Evolutionary conservation across 2,329 filamentous ascomycete genomes (phyloP).

Genomic region (Exophiala bonariae): DNA sequence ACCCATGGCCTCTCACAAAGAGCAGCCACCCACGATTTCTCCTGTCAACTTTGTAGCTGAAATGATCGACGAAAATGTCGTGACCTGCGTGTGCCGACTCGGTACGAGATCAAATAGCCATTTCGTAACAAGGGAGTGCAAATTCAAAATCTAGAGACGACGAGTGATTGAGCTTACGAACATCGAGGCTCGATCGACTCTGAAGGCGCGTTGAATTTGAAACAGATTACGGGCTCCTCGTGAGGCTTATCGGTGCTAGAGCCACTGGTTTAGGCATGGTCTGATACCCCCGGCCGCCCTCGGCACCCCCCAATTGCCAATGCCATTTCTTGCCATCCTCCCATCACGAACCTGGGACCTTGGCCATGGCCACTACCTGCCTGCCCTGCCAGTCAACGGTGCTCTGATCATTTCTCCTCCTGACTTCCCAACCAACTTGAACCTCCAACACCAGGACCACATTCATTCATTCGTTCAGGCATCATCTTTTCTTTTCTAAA

Average conservation of each 20-base stretch:
- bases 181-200: slow-evolving; percentile 8
- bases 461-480: slow-evolving; percentile 23
- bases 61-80: too few species aligned
- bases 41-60: too few species aligned
- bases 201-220: slow-evolving; percentile 9
- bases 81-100: too few species aligned
- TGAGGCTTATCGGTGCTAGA: background rate
- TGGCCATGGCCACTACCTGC: too few species aligned
- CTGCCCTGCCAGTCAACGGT: too few species aligned
- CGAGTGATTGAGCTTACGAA: slow-evolving; percentile 1
- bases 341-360: too few species aligned
- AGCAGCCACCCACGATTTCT: too few species aligned
- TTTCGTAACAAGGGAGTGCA: background rate
- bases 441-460: slow-evolving; percentile 10
- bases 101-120: too few species aligned
- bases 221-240: slow-evolving; percentile 16
- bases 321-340: too few species aligned
- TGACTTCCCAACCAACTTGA: slow-evolving; percentile 5
- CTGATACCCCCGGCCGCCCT: background rate
- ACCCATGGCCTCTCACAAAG: too few species aligned
- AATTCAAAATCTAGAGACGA: slow-evolving; percentile 21
- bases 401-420: slow-evolving; percentile 11
- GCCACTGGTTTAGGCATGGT: slow-evolving; percentile 1
- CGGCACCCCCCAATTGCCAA: too few species aligned
- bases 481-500: slow-evolving; percentile 19